Evolutionary conservation across 768 basidiomycete species (phyloP).

Genomic region (Butyriboletus loyo): DNA sequence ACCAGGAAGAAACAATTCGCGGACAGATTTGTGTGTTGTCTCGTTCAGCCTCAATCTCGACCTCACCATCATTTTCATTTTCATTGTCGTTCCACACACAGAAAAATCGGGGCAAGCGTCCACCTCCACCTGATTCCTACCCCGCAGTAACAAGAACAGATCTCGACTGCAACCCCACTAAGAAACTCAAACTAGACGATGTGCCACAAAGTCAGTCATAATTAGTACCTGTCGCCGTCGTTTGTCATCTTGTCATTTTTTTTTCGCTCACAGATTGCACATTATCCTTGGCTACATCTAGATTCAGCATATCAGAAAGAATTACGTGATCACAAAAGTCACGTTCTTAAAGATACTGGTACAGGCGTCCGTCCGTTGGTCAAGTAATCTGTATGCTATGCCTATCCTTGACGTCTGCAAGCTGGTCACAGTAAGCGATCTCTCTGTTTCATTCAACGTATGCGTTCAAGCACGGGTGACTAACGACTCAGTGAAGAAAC

Average conservation of each 20-base stretch:
- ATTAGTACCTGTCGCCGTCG: neutral
- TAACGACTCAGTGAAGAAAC: conserved; percentile 4
- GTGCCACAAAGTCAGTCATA: conserved; percentile 31
- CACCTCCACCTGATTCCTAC: conserved; percentile 37
- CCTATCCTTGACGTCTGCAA: neutral
- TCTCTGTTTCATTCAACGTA: neutral
- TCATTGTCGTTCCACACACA: conserved; percentile 17
- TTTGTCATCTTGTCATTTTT: neutral
- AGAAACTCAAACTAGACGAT: conserved; percentile 38
- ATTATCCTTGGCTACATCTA: neutral
- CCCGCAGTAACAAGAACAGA: conserved; percentile 35
- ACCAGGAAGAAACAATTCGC: conserved; percentile 59
- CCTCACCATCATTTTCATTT: neutral
- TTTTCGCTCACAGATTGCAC: neutral
- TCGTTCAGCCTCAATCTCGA: neutral
- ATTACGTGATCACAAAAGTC: conserved; percentile 34
- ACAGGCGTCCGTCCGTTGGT: conserved; percentile 37
- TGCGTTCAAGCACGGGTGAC: conserved; percentile 1
- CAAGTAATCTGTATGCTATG: conserved; percentile 29
- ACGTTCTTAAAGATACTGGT: conserved; percentile 45
- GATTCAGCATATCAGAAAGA: conserved; percentile 38
- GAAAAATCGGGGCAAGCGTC: conserved; percentile 62
- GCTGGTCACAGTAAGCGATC: conserved; percentile 13
- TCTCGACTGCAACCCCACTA: conserved; percentile 29
- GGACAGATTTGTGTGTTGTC: conserved; percentile 53